Base-by-base conservation (phyloP, 495 filamentous ascomycete species). In the Podospora bellae-mahoneyi region DNA sequence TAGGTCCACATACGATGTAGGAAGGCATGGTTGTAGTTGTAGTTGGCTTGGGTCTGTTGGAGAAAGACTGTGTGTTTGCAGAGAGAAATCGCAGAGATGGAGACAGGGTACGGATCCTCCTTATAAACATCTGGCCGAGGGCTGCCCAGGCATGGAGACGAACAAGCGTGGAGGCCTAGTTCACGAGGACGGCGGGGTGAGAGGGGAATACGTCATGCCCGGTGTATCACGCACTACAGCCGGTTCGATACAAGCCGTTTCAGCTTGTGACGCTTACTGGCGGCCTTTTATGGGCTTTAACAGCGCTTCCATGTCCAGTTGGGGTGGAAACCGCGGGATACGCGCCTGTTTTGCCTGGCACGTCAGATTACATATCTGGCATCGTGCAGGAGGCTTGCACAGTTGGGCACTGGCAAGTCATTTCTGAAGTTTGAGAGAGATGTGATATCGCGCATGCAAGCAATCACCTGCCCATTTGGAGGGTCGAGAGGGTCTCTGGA, bases 1-100 rank as follows among this genome's bases (percentile, higher is more conserved):
- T 26, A 19, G 32, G 60, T 53, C 23, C 58, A 81, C 84, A 62
- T 83, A 91, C 90, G 74, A 91, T 92, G 83, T 85, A 89, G 70
- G 87, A 83, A 84, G 89, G 85, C 89, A 27, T 58, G 48, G 48
- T 65, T 67, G 54, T n/a, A 53, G 10, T 20, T 15, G 34, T 16
- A 32, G 19, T 34, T 16, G 60, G 19, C 26, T 56, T 58, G 64
- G 59, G 59, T 32, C 5, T 27, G 19, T 13, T 18, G 16, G 23
- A 32, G 16, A 32, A 19, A 19, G 27, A 10, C 18, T 32, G 16
- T 20, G 30, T 26, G 23, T 15, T 34, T 62, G 26, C 18, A 62
- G 60, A 20, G 30, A 63, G 32, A 32, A 27, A 19, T 63, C 3
- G 27, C 20, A 20, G n/a, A 63, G n/a, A 44, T 30, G 60, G 26